Evolutionary conservation across 495 filamentous ascomycete species (phyloP).

Genomic region (Mytilinidion resinicola): DNA sequence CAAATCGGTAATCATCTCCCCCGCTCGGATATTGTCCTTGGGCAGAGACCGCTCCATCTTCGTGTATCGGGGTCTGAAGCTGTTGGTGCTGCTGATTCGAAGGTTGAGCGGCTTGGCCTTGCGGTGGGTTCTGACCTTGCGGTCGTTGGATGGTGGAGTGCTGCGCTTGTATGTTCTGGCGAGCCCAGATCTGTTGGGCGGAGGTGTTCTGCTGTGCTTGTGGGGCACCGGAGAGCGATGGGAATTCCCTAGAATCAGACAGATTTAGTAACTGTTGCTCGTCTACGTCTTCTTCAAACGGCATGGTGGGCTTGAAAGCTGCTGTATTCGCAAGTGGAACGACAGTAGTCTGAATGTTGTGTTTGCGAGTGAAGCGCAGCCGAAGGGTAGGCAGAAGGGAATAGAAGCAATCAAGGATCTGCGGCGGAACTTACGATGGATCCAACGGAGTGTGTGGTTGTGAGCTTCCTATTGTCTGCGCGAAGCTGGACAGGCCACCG

Average conservation of each 20-base stretch:
- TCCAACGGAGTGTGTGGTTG: constrained; percentile 71
- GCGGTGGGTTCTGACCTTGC: constrained; percentile 32
- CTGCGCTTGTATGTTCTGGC: constrained; percentile 51
- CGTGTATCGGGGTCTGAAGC: constrained; percentile 43
- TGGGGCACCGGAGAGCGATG: constrained; percentile 66
- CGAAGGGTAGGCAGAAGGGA: no score
- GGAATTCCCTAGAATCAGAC: constrained; percentile 61
- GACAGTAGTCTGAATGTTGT: no score
- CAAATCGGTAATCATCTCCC: constrained; percentile 53
- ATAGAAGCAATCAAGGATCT: no score
- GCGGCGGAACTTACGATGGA: constrained; percentile 68
- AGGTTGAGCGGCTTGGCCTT: constrained; percentile 10
- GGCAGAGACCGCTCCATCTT: constrained; percentile 47
- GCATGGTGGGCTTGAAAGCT: no score
- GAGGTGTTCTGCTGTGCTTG: constrained; percentile 55
- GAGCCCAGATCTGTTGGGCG: constrained; percentile 62
- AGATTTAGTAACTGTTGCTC: constrained; percentile 7
- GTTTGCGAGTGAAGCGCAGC: no score
- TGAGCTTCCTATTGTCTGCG: constrained; percentile 71
- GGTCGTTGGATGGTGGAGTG: constrained; percentile 63
- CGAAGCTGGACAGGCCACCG: constrained; percentile 63
- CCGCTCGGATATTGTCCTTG: constrained; percentile 50
- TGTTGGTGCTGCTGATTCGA: constrained; percentile 35
- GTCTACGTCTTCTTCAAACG: background rate
- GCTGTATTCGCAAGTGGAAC: background rate